These are phyloP conservation scores for Phlegmacium glaucopus DNA, from an alignment of 768 basidiomycete species.

Conservation along the genomic window DNA sequence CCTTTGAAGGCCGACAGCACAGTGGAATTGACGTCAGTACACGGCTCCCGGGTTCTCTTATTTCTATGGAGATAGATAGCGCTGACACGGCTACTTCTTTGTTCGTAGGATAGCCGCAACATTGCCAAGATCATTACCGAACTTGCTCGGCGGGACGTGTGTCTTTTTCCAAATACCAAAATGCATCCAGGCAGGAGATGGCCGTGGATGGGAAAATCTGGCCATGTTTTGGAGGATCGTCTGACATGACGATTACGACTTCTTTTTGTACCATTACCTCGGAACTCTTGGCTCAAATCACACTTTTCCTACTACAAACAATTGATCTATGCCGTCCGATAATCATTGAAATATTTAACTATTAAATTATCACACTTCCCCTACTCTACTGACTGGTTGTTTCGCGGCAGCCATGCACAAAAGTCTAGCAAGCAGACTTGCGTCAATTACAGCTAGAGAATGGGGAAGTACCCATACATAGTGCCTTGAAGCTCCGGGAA, in stretches of 20 bases:
- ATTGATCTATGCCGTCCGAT: background rate
- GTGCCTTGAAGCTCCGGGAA: background rate
- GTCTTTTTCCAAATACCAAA: conserved; percentile 70
- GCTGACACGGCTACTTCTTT: conserved; percentile 13
- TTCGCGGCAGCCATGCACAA: too few relatives aligned
- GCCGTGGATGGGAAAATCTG: conserved; percentile 84
- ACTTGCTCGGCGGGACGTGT: conserved; percentile 65
- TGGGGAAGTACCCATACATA: background rate
- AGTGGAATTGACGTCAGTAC: conserved; percentile 85
- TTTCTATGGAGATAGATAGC: conserved; percentile 10
- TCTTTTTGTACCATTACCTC: conserved; percentile 18
- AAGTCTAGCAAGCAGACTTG: background rate
- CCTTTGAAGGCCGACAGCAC: conserved; percentile 83
- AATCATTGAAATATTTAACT: background rate
- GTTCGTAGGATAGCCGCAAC: conserved; percentile 80
- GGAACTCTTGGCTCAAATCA: conserved; percentile 17
- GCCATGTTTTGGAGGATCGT: conserved; percentile 56
- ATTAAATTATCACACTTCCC: too few relatives aligned
- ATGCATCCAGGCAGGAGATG: conserved; percentile 66
- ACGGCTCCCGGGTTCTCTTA: conserved; percentile 12
- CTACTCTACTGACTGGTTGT: too few relatives aligned
- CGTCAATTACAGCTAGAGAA: background rate
- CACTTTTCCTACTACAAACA: conserved; percentile 9
- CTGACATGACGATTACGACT: conserved; percentile 14
- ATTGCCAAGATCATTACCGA: conserved; percentile 78